Percentiles rank a stretch among this genome's conserved stretches.
Conservation (phyloP, 306 rosid species). For the Boehmeria nivea region DNA sequence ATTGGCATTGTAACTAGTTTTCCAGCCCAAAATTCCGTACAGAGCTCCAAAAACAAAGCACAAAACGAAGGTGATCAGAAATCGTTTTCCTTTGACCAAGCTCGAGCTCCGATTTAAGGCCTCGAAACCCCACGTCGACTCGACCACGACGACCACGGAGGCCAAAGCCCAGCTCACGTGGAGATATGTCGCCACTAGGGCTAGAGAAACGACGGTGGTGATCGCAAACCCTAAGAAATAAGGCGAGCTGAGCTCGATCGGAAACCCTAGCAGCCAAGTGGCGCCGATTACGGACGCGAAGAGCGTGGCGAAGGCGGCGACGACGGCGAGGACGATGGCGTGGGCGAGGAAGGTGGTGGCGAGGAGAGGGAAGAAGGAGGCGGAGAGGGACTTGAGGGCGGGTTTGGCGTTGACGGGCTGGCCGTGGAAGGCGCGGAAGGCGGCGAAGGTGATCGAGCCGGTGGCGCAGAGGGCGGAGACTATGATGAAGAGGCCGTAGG, state of each 20-base stretch:
- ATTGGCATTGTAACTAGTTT: not conserved
- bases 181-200: constrained; percentile 20
- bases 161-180: constrained; percentile 40
- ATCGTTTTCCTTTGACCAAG: constrained; percentile 25
- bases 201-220: constrained; percentile 4
- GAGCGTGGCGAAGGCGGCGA: constrained; percentile 1
- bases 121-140: constrained; percentile 29
- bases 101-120: constrained; percentile 32
- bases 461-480: constrained; percentile 20
- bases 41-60: constrained; percentile 21
- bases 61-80: constrained; percentile 17
- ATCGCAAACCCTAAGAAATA: constrained; percentile 7
- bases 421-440: constrained; percentile 25
- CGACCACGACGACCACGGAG: constrained; percentile 28
- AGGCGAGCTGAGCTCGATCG: constrained; percentile 11
- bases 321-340: not conserved
- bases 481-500: constrained; percentile 9
- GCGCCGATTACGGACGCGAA: not conserved
- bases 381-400: constrained; percentile 26
- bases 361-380: constrained; percentile 33
- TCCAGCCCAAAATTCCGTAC: constrained; percentile 6
- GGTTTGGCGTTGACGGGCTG: constrained; percentile 26
- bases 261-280: constrained; percentile 1
- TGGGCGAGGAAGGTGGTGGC: constrained; percentile 21
- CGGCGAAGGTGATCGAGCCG: constrained; percentile 35